Percentiles rank a stretch among this genome's conserved stretches.
phyloP scores from a whole-genome alignment of 768 basidiomycete species.

The Leccinum barrowsii region DNA sequence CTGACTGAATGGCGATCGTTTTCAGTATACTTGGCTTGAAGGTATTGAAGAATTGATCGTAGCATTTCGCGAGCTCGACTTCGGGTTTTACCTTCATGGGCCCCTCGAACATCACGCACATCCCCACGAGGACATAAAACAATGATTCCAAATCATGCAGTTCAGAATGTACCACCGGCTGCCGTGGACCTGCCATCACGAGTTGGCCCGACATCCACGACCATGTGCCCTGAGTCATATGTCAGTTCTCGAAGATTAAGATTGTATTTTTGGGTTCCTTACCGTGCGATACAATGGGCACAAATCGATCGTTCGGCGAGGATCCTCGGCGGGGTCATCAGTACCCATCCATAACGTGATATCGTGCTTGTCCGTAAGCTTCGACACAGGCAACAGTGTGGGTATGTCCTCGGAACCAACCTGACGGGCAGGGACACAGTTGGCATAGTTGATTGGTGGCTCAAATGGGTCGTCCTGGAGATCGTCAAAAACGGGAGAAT shows the following conservation, averaged over 20 bases:
- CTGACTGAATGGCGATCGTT: neutral
- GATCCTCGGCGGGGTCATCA: neutral
- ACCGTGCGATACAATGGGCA: neutral
- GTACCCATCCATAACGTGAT: neutral
- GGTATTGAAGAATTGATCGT: conserved; percentile 4
- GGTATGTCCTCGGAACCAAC: neutral
- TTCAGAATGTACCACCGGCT: neutral
- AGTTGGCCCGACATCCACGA: conserved; percentile 5
- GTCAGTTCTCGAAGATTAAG: neutral
- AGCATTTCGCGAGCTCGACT: neutral
- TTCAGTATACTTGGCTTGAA: conserved; percentile 1
- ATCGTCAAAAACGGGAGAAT: neutral
- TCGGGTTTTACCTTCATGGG: neutral
- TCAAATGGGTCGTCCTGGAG: neutral
- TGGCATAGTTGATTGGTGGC: neutral
- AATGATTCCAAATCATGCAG: neutral
- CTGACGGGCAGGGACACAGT: neutral
- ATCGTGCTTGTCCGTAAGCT: neutral
- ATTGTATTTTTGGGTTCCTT: neutral
- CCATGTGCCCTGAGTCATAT: neutral
- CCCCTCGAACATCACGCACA: neutral
- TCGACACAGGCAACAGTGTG: neutral
- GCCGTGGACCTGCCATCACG: conserved; percentile 2
- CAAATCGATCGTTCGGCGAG: neutral
- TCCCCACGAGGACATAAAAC: neutral